phyloP scores from a whole-genome alignment of 768 basidiomycete genomes.

The Russula earlei region DNA sequence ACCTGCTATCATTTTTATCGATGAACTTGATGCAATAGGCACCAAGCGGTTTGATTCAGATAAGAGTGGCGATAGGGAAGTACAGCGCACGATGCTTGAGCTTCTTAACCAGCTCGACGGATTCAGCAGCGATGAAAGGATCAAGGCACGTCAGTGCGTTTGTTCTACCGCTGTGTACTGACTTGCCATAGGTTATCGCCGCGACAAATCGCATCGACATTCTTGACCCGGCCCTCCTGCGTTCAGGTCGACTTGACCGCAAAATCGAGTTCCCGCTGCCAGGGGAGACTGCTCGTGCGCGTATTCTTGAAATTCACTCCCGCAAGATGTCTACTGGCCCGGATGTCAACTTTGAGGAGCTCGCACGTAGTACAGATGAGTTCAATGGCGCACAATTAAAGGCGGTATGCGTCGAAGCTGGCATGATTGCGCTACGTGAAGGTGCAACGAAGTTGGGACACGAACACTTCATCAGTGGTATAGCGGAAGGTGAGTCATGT shows the following conservation, averaged over 20 bases:
- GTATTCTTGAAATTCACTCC: constrained; percentile 93
- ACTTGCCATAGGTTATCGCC: constrained; percentile 77
- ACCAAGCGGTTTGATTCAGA: constrained; percentile 98
- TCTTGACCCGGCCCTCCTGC: constrained; percentile 94
- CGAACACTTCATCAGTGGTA: constrained; percentile 93
- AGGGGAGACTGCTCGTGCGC: constrained; percentile 91
- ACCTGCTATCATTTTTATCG: constrained; percentile 98
- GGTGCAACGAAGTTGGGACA: constrained; percentile 83
- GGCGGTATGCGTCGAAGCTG: constrained; percentile 98
- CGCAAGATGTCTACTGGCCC: constrained; percentile 85
- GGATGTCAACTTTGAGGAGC: constrained; percentile 94
- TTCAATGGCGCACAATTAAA: constrained; percentile 97
- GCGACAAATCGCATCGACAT: constrained; percentile 99
- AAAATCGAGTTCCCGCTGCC: constrained; percentile 99
- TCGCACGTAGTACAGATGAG: constrained; percentile 94
- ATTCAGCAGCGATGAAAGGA: constrained; percentile 92
- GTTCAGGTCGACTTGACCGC: constrained; percentile 93
- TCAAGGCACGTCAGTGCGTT: constrained; percentile 57
- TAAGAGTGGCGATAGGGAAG: constrained; percentile 97
- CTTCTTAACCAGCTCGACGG: constrained; percentile 97
- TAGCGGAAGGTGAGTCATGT: constrained; percentile 59
- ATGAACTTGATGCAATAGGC: constrained; percentile 97
- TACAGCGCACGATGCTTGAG: constrained; percentile 99
- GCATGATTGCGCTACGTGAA: constrained; percentile 96
- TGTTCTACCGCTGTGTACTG: not conserved